Evolutionary conservation across 176 grass and related monocot species (phyloP), one percentile per base, ranked within the genome.

Genomic region (Phragmites australis): DNA sequence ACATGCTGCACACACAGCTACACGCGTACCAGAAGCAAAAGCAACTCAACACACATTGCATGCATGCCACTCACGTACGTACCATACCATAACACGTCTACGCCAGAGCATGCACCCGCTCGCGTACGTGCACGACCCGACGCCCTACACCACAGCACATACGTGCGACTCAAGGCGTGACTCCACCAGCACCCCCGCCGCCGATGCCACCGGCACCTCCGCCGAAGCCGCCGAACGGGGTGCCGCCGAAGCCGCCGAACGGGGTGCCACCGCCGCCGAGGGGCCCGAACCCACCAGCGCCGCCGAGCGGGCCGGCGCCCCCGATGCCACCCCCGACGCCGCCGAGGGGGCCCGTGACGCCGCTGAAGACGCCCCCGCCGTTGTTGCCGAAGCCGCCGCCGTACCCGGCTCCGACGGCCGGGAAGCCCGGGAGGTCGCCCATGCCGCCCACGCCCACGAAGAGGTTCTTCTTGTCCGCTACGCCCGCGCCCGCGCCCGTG

Each of bases 351-450:
- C 85, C 92, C 1, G 86, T 88, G 76, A 91, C 72, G 19, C 92
- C 89, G 51, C 71, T 82, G 82, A 91, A 88, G 54, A 87, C 92
- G 27, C 47, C 86, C 26, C 48, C 82, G 69, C 86, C 92, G 68
- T 90, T 90, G 78, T 91, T 84, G 57, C 92, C 92, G 73, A 88
- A 88, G 72, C 89, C 77, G 6, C n/a, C 86, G 41, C 89, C 86
- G 60, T 81, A 89, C 39, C 78, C 72, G 48, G 0, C 78, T 56
- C 83, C 88, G 0, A 89, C 56, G 27, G 83, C 87, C 47, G 83
- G 87, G 72, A 94, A 75, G 8, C 86, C 89, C 52, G 88, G 83
- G 42, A 90, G 46, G 70, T 87, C 80, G 52, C 80, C 89, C 83
- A 89, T 89, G 81, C 44, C 85, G 65, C 83, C 91, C 42, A 48